A percentile compares a stretch with the other conserved stretches of the same genome.
These are phyloP conservation scores for Ascochyta rabiei DNA, from an alignment of 2,329 filamentous ascomycete genomes.

Conservation along the genomic window DNA sequence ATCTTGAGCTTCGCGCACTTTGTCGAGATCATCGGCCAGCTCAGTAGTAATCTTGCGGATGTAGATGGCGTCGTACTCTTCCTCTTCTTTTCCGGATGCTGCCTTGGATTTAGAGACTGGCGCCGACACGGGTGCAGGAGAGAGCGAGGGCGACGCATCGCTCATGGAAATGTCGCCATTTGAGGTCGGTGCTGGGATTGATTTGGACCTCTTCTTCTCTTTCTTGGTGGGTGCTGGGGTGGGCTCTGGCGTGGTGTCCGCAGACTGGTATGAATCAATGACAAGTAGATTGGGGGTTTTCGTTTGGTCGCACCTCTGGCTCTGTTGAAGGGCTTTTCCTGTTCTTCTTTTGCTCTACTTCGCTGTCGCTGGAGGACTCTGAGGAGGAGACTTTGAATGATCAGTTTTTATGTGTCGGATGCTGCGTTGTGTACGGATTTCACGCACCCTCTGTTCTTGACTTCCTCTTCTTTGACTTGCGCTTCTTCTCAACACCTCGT, in stretches of 20 bases:
- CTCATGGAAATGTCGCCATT: constrained; percentile 28
- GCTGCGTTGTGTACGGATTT: too few species aligned
- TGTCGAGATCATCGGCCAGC: constrained; percentile 75
- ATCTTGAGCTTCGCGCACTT: constrained; percentile 70
- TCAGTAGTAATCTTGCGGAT: constrained; percentile 72
- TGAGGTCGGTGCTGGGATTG: background rate
- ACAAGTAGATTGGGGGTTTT: background rate
- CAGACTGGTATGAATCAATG: background rate
- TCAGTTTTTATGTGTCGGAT: constrained; percentile 12
- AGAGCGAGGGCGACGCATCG: constrained; percentile 19
- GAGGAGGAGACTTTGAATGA: constrained; percentile 36
- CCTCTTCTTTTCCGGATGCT: constrained; percentile 15
- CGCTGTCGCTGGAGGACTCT: constrained; percentile 38
- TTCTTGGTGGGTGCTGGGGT: constrained; percentile 17
- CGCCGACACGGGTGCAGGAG: constrained; percentile 5
- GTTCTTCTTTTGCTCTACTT: constrained; percentile 25
- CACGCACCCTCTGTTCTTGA: constrained; percentile 36
- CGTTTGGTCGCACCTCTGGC: constrained; percentile 5
- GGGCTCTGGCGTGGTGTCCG: constrained; percentile 4
- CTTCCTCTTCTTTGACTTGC: constrained; percentile 38
- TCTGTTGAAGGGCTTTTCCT: constrained; percentile 4
- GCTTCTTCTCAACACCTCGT: constrained; percentile 30
- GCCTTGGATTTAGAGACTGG: constrained; percentile 3
- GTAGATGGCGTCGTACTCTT: constrained; percentile 68
- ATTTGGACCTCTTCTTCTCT: constrained; percentile 22